phyloP scores from a whole-genome alignment of 176 grass and related monocot species.

The Carex kokanica region DNA sequence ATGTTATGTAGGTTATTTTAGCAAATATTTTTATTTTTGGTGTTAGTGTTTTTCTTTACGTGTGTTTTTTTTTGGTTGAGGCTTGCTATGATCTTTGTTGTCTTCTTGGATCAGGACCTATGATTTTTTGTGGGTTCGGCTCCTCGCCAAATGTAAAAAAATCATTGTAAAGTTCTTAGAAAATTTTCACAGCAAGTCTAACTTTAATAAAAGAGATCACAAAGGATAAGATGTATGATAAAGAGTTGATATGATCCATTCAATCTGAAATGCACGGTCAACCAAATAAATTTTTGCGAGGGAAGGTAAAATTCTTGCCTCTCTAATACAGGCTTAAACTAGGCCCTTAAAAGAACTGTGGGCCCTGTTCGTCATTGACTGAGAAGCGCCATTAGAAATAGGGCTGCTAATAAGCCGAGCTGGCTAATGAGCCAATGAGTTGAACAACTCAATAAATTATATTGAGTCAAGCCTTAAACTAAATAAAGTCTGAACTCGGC shows the following conservation, averaged over 20 bases:
- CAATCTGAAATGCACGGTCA: neutral
- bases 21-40: neutral
- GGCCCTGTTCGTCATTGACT: neutral
- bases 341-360: neutral
- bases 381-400: neutral
- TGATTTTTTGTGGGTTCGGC: neutral
- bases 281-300: neutral
- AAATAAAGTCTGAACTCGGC: no score
- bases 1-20: neutral
- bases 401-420: no score
- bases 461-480: no score
- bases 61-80: no score
- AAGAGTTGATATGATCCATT: no score
- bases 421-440: no score
- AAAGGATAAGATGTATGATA: no score
- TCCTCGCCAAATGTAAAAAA: neutral
- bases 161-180: neutral
- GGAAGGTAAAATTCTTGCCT: no score
- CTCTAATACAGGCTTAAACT: no score
- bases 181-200: neutral
- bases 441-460: no score
- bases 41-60: neutral
- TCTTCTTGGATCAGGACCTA: neutral
- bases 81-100: neutral
- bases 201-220: no score